Percentiles rank a stretch among this genome's conserved stretches.
These are phyloP conservation scores for Penicillium vulpinum DNA, from an alignment of 2,329 filamentous ascomycete genomes.

Conservation along the genomic window DNA sequence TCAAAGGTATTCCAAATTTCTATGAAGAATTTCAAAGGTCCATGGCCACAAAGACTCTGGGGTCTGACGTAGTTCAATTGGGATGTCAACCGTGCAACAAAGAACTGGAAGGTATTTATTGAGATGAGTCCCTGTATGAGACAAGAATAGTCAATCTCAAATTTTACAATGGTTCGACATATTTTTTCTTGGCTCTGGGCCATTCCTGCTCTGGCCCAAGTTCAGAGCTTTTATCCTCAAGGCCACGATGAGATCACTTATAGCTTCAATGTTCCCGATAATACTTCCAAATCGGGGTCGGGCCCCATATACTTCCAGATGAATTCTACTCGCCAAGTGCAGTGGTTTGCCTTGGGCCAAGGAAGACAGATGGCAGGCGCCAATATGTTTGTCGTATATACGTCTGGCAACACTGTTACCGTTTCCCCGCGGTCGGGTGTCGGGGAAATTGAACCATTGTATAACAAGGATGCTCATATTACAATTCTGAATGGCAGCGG, in stretches of 20 bases:
- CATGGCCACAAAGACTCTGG: neutral
- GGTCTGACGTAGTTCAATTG: neutral
- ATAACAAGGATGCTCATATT: constrained; percentile 48
- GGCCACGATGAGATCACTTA: constrained; percentile 32
- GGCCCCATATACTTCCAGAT: constrained; percentile 62
- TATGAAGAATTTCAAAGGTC: neutral
- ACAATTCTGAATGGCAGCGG: constrained; percentile 62
- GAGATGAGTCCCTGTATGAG: neutral
- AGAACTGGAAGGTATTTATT: constrained; percentile 5
- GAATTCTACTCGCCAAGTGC: constrained; percentile 52
- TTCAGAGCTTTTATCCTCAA: constrained; percentile 15
- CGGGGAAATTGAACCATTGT: constrained; percentile 52
- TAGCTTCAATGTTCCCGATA: constrained; percentile 55
- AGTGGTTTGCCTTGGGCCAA: constrained; percentile 59
- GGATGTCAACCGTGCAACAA: constrained; percentile 6
- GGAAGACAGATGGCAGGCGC: constrained; percentile 55
- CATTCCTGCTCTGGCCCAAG: constrained; percentile 13
- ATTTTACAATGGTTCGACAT: neutral
- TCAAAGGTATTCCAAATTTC: neutral
- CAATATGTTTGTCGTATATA: constrained; percentile 62
- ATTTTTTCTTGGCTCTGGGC: constrained; percentile 7
- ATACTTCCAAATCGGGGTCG: constrained; percentile 51
- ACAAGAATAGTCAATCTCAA: neutral
- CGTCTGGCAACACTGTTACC: constrained; percentile 56
- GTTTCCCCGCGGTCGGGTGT: constrained; percentile 56